Conservation (phyloP, 192 early-diverging fungal species). For the Gaertneriomyces semiglobifer region DNA sequence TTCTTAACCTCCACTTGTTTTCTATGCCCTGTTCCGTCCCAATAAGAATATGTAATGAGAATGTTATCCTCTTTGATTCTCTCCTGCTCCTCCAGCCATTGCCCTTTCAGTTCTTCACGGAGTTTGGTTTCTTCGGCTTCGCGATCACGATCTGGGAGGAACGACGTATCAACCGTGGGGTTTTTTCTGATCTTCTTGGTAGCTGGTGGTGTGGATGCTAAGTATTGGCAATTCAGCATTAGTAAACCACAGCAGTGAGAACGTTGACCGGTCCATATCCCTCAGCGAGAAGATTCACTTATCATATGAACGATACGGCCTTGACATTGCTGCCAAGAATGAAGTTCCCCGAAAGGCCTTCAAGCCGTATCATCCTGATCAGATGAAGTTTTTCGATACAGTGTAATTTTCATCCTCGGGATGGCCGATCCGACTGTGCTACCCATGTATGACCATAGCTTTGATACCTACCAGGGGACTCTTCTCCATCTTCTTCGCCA, state of each 20-base stretch:
- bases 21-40: conserved; percentile 95
- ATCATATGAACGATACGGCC: conserved; percentile 30
- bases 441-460: no score
- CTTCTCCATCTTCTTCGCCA: conserved; percentile 36
- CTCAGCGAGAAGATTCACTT: conserved; percentile 52
- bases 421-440: neutral
- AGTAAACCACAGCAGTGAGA: no score
- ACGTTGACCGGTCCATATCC: neutral
- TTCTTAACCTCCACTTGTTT: conserved; percentile 74
- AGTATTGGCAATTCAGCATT: no score
- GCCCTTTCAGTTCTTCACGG: conserved; percentile 70
- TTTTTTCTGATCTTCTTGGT: conserved; percentile 67
- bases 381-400: conserved; percentile 5
- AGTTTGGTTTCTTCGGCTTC: conserved; percentile 70
- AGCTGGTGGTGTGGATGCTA: neutral
- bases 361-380: neutral
- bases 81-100: conserved; percentile 84
- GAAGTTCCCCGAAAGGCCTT: neutral
- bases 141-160: conserved; percentile 85
- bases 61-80: conserved; percentile 80
- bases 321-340: neutral
- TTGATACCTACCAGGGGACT: neutral
- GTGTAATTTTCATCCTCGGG: conserved; percentile 15
- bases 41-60: conserved; percentile 86
- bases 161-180: conserved; percentile 86